Base-by-base conservation (phyloP, 768 basidiomycete species). In the Tulasnella sp. region DNA sequence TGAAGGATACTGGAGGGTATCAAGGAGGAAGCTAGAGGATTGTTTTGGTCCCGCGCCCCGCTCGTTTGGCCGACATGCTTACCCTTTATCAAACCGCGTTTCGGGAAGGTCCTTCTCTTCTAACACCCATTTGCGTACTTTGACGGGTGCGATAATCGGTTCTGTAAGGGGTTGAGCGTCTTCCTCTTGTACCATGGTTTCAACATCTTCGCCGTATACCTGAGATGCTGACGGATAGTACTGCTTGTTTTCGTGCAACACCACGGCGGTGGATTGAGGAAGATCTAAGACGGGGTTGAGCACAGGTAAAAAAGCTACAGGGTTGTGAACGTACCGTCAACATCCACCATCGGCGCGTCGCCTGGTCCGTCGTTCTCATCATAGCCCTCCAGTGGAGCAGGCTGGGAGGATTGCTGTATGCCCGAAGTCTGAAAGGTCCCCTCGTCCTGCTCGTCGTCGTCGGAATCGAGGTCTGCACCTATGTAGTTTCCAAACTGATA, bases 71-170 rank as follows among this genome's bases (percentile, higher is more conserved):
- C 19, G 11, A 17, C 12, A 6, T 6, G 67, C 86, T 64, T 68
- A 96, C 90, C 86, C 83, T 72, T 93, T 92, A 73, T 98, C 93
- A 69, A 86, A 99, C n/a, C 96, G 81, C 59, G 93, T 98, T 68
- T 89, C 83, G 23, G 93, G 94, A 77, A 96, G 83, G 62, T 84
- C 86, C 70, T 94, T 94, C 72, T 96, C 91, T 66, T 94, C 90
- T 6, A 97, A 82, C 0, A 82, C 80, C 85, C 94, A 99, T 76
- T 84, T 91, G 60, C 92, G 78, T 49, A 91, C 83, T 73, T 97
- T 96, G 58, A 98, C 78, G 34, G 96, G 96, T 9, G 90, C 91
- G 62, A 99, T 76, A 59, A 99, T 93, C 17, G 96, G 96, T 65
- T 98, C 90, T 2, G 89, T 78, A 17, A 99, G 77, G 12, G 91